A percentile compares a stretch with the other conserved stretches of the same genome.
phyloP scores from a whole-genome alignment of 495 filamentous ascomycete species.

The Penicillium flavigenum region DNA sequence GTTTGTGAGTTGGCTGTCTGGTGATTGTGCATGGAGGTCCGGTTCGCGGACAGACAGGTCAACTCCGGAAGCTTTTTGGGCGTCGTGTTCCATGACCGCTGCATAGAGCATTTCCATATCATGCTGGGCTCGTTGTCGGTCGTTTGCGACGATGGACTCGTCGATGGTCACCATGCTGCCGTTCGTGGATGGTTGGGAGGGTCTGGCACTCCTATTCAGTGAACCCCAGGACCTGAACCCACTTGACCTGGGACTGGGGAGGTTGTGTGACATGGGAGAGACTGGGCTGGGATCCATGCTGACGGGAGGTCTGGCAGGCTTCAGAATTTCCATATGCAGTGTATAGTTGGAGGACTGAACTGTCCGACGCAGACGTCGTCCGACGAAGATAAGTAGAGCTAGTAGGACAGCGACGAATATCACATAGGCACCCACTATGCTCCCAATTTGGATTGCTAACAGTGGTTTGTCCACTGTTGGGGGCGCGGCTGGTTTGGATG shows the following conservation, averaged over 20 bases:
- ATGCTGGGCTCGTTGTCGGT: constrained; percentile 68
- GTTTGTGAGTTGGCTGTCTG: constrained; percentile 39
- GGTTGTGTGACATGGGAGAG: constrained; percentile 39
- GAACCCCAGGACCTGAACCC: constrained; percentile 46
- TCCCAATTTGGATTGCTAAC: constrained; percentile 73
- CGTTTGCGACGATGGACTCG: constrained; percentile 66
- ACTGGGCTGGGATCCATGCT: constrained; percentile 50
- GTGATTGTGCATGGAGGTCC: constrained; percentile 33
- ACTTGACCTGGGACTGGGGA: constrained; percentile 43
- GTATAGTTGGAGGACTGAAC: constrained; percentile 53
- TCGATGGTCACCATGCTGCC: constrained; percentile 66
- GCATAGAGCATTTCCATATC: constrained; percentile 89
- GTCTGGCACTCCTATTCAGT: constrained; percentile 33
- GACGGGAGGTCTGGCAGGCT: constrained; percentile 50
- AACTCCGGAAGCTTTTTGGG: constrained; percentile 54
- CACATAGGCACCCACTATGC: constrained; percentile 77
- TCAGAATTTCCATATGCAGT: constrained; percentile 63
- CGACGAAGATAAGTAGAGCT: constrained; percentile 62
- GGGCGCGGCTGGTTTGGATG: constrained; percentile 9
- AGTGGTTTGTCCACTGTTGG: constrained; percentile 50
- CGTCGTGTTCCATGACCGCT: constrained; percentile 87
- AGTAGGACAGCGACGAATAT: constrained; percentile 68
- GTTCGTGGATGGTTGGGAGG: constrained; percentile 41
- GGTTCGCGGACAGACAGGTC: constrained; percentile 20
- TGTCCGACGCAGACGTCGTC: constrained; percentile 56